A percentile compares a stretch with the other conserved stretches of the same genome.
Evolutionary conservation across 2,329 filamentous ascomycete genomes (phyloP).

Genomic region (Penicillium sp.): DNA sequence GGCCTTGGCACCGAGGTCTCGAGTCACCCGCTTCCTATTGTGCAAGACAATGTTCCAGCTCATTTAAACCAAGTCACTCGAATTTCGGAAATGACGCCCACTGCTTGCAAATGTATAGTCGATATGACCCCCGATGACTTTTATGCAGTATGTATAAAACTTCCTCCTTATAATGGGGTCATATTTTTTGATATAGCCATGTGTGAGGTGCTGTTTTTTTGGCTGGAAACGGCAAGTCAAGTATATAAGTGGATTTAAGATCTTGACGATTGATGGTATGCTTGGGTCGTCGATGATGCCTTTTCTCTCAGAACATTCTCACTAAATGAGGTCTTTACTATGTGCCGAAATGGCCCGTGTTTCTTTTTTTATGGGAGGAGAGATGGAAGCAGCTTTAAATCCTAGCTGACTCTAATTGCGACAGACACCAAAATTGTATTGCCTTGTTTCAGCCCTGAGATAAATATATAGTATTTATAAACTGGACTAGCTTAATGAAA

Average conservation of each 20-base stretch:
- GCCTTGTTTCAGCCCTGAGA: conserved; percentile 2
- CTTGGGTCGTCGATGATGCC: neutral
- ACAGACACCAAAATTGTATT: neutral
- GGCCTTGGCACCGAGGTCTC: neutral
- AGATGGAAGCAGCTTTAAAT: neutral
- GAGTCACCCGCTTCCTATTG: neutral
- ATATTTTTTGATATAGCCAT: neutral
- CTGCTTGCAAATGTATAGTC: neutral
- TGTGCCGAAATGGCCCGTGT: neutral
- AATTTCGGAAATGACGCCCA: too few relatives aligned
- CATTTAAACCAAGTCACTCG: neutral
- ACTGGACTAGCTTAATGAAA: neutral
- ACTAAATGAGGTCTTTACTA: neutral
- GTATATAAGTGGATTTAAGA: neutral
- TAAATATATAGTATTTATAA: conserved; percentile 1
- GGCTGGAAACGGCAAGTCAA: neutral
- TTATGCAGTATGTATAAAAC: neutral
- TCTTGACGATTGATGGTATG: conserved; percentile 2
- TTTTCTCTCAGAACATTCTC: neutral
- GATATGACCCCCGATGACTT: neutral
- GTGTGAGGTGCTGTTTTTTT: neutral
- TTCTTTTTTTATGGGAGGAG: neutral
- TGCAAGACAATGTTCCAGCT: neutral
- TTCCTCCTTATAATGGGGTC: neutral
- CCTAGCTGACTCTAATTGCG: neutral